phyloP scores from a whole-genome alignment of 2,329 filamentous ascomycete species.

The Bipolaris sorokiniana region DNA sequence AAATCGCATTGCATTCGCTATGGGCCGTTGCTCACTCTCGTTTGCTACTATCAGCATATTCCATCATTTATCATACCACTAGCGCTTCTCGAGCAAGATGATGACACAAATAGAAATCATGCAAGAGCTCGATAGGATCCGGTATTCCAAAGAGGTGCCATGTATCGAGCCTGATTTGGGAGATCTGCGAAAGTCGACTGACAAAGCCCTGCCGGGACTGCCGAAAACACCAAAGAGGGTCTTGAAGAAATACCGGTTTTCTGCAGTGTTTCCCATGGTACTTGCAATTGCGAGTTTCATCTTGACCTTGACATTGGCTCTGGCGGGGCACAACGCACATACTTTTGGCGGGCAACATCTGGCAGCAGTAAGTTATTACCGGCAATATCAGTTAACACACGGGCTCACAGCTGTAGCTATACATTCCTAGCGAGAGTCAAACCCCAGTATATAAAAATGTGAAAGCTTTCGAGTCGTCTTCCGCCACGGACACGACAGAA shows the following conservation, averaged over 20 bases:
- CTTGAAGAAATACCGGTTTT: constrained; percentile 31
- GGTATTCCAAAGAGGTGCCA: constrained; percentile 18
- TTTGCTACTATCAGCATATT: neutral
- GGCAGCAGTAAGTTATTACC: constrained; percentile 21
- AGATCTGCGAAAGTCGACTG: constrained; percentile 27
- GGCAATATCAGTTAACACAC: too few species aligned
- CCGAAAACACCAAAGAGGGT: constrained; percentile 28
- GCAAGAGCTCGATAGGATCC: constrained; percentile 7
- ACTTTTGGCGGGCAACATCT: constrained; percentile 26
- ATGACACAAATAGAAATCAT: neutral
- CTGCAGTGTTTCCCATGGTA: constrained; percentile 22
- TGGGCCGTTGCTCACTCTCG: neutral
- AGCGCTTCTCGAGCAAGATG: neutral
- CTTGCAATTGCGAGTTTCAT: constrained; percentile 23
- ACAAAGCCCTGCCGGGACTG: constrained; percentile 26
- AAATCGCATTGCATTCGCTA: neutral
- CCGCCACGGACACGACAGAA: too few species aligned
- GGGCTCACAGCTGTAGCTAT: constrained; percentile 3
- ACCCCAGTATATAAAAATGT: neutral
- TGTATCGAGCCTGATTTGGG: constrained; percentile 29
- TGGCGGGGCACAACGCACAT: constrained; percentile 22
- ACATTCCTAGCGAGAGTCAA: neutral
- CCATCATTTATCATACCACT: neutral
- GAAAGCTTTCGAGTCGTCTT: neutral
- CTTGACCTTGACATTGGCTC: constrained; percentile 24